Evolutionary conservation across 2,329 filamentous ascomycete genomes (phyloP), one percentile per base, ranked within the genome.

Genomic region (Colletotrichum acutatum): DNA sequence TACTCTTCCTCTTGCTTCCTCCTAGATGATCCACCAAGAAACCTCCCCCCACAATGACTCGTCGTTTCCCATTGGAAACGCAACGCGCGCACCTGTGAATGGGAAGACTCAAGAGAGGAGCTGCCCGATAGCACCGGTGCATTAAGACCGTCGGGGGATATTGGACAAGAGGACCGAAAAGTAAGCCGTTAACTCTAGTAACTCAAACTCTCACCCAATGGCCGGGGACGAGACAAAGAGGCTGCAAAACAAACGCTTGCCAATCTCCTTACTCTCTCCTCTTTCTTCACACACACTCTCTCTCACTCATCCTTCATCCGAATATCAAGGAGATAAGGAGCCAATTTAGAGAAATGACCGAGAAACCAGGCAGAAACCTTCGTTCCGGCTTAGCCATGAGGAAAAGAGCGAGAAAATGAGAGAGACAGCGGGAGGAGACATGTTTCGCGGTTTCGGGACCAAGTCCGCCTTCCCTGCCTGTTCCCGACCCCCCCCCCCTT

Each of bases 1-100:
- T 46, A 46, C 42, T 46, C 42, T 46, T 46, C 42, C 19, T 46
- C 42, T 8, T 46, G 42, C 42, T 46, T n/a, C 14, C 34, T 34
- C 34, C n/a, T 26, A 58, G 42, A 34, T 32, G 63, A 61, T 57
- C 64, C 68, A 71, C 68, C 28, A 14, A 8, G 34, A n/a, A 32
- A 22, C 52, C 32, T 32, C 32, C 32, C 26, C 28, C 66, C 59
- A 64, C 42, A 69, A 72, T 69, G 65, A 64, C 70, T 64, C 66
- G 66, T 72, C 59, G 52, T 69, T 66, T 64, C 68, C 57, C 54
- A 57, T 42, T 42, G n/a, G 37, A 28, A 63, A n/a, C 42, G 46
- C 46, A 28, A 34, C 24, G 19, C 16, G 42, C 49, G 60, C 28
- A 32, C 22, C 52, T 57, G 52, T 52, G 26, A 14, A 56, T 42